Evolutionary conservation across 345 rosid genomes (phyloP), one percentile per base, ranked within the genome.

Genomic region (Corchorus capsularis): DNA sequence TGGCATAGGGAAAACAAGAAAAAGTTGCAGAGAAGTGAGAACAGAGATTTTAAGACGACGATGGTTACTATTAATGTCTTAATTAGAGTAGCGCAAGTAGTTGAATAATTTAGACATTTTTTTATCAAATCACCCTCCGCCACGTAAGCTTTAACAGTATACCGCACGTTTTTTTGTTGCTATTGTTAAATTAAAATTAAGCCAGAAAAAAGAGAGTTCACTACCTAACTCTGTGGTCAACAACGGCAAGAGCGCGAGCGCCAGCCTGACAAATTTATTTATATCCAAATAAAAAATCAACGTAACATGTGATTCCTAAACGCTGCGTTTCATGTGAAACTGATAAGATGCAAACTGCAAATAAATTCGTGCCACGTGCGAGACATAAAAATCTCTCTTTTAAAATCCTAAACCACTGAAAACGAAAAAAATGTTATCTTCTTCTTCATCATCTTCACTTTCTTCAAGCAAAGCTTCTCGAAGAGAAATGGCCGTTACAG

Each of bases 401-500:
- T 1, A 69, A 16, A 50, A 32, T 69, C 46, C 27, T 52, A 10
- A 50, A 32, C 73, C 45, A 22, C 53, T 46, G 37, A 47, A 46
- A 67, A 6, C 0, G 65, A 12, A 3, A 12, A 16, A 68, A 68
- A 68, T n/a, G 39, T 37, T 50, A 16, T 69, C 72, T 66, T 46
- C 54, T 15, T 50, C 54, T 11, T 43, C 70, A 3, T 39, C 1
- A 11, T 22, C 57, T 22, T 22, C 59, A 27, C 41, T 1, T 45
- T 22, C 57, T 22, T 49, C 59, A 6, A 27, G 59, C 72, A 32
- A 32, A 50, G 72, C 72, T 50, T 32, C 14, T 8, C 22, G 16
- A 66, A 6, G 22, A 39, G 9, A 75, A 69, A 86, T 83, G 89
- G 87, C 77, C 47, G 6, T 63, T 74, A 75, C 46, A 11, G 87